These are phyloP conservation scores for Sclerotinia minor DNA, from an alignment of 2,329 filamentous ascomycete genomes.

Conservation along the genomic window DNA sequence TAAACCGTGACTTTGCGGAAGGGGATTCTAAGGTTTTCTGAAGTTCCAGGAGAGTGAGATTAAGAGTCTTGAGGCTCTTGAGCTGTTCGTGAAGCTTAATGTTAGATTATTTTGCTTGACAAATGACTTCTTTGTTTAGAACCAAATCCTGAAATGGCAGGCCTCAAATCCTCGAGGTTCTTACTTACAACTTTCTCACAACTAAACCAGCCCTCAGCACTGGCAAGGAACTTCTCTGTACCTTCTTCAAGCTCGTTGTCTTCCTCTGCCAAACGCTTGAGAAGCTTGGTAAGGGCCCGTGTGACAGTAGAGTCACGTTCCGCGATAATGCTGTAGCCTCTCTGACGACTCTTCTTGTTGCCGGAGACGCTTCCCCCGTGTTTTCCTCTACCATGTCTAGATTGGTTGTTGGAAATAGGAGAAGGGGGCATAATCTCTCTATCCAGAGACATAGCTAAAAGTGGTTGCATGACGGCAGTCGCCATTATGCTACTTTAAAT, in stretches of 20 bases:
- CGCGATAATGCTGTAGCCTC: constrained; percentile 47
- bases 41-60: constrained; percentile 44
- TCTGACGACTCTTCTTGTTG: constrained; percentile 39
- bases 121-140: background rate
- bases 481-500: constrained; percentile 34
- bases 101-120: constrained; percentile 37
- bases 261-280: constrained; percentile 45
- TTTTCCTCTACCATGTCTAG: constrained; percentile 40
- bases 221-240: constrained; percentile 43
- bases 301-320: constrained; percentile 45
- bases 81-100: constrained; percentile 27
- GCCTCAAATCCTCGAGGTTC: background rate
- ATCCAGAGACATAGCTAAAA: constrained; percentile 37
- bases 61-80: constrained; percentile 36
- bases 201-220: constrained; percentile 47
- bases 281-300: constrained; percentile 47
- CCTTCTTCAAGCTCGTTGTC: constrained; percentile 44
- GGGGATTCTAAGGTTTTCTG: constrained; percentile 42
- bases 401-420: constrained; percentile 38
- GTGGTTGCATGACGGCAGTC: constrained; percentile 38
- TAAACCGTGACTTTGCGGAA: constrained; percentile 44
- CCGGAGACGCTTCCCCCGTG: constrained; percentile 42
- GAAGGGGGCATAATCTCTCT: constrained; percentile 41
- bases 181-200: constrained; percentile 46
- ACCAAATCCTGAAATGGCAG: background rate